Evolutionary conservation across 1,139 yeast genomes (phyloP).

Genomic region (Geotrichum phurueaensis): DNA sequence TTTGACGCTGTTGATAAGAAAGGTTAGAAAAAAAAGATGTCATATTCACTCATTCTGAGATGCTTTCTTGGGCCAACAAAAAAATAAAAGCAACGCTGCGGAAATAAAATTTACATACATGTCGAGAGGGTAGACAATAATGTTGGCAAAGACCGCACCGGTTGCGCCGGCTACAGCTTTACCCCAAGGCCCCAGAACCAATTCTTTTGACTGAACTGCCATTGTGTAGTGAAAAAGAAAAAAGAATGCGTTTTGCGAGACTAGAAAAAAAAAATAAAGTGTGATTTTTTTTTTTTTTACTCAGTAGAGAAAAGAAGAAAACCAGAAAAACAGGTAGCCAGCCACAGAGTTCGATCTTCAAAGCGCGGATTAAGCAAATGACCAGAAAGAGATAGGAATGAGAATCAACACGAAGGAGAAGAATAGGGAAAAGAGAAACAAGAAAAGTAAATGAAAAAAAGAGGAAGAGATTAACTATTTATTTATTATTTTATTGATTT

Average conservation of each 20-base stretch:
- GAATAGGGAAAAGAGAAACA: background rate
- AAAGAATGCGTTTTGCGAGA: background rate
- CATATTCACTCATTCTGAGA: background rate
- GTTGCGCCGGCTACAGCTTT: constrained; percentile 81
- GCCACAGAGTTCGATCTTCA: background rate
- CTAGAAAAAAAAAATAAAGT: background rate
- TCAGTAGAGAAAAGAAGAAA: background rate
- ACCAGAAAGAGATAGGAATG: background rate
- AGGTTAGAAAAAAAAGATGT: background rate
- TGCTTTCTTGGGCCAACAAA: background rate
- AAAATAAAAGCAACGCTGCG: background rate
- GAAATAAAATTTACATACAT: constrained; percentile 33
- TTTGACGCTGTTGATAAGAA: constrained; percentile 42
- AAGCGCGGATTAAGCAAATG: background rate
- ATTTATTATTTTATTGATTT: background rate
- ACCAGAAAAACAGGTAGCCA: background rate
- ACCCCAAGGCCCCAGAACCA: constrained; percentile 45
- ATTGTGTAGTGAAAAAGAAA: background rate
- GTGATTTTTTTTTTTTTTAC: background rate
- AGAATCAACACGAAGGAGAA: background rate
- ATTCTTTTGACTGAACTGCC: constrained; percentile 3
- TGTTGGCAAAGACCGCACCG: constrained; percentile 76
- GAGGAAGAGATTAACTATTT: background rate
- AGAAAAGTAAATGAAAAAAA: background rate
- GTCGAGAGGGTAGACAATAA: constrained; percentile 87